Base-by-base conservation (phyloP, 1,139 yeast species). In the Candida neerlandica region DNA sequence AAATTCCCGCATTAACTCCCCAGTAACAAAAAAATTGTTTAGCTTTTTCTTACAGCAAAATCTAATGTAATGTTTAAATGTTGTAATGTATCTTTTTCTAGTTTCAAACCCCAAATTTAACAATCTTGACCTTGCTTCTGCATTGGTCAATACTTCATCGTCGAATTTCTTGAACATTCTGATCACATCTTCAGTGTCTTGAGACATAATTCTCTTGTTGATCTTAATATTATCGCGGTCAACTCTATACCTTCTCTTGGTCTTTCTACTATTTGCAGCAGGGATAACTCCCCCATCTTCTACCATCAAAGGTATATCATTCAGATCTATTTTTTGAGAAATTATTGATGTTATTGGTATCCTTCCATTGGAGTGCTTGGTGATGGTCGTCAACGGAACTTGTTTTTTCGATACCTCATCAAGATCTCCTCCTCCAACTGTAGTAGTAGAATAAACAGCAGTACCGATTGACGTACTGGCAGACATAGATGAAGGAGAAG, bases 91-190 rank as follows among this genome's bases (percentile, higher is more conserved):
- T 38, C 60, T 49, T 43, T 57, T 57, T 43, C 60, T 55, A 4
- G 60, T 57, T 48, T 57, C 60, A 53, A 57, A 57, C 5, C 60
- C 60, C 16, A 57, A 46, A 2, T 51, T 52, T 32, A 57, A 47
- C 35, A 57, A 45, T 43, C 58, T 44, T 26, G 52, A 43, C 45
- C 55, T 52, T 16, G 60, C 60, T 49, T 57, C 60, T 9, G 56
- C 46, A 41, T 57, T 51, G 2, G 58, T 55, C 16, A 57, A 50
- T 5, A 57, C 56, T 46, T 57, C 60, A 41, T 55, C 57, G 46
- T 57, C 60, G 41, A 57, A 57, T 46, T 57, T 57, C 42, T 56
- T 57, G 49, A 57, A 57, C 60, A 57, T 57, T 42, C 50, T 54
- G 26, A 57, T 55, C 7, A 57, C 60, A 37, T 57, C 57, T 30